Evolutionary conservation across 2,329 filamentous ascomycete genomes (phyloP).

Genomic region (Neurospora sp.): DNA sequence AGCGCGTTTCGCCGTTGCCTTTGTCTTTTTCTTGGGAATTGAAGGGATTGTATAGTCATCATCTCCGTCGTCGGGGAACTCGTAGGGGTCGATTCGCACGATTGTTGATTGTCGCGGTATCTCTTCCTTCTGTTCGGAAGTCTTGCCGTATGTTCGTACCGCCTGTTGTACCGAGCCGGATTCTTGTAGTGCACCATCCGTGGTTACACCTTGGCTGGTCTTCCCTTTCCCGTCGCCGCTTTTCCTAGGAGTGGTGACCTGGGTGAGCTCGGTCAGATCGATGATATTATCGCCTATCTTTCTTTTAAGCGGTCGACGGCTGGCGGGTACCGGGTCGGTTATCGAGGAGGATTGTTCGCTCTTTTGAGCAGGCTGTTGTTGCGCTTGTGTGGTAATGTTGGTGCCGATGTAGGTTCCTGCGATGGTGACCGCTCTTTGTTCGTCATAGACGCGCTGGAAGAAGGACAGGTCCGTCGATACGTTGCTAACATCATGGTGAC

Average conservation of each 20-base stretch:
- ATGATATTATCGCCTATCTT: conserved; percentile 1
- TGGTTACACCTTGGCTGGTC: not conserved
- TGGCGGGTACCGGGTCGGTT: conserved; percentile 20
- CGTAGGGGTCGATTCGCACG: conserved; percentile 11
- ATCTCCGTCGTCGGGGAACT: conserved; percentile 8
- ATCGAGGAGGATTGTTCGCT: conserved; percentile 12
- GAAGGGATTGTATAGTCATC: conserved; percentile 5
- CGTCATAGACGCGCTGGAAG: conserved; percentile 37
- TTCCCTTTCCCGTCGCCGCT: not conserved
- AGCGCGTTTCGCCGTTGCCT: conserved; percentile 4
- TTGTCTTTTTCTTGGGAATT: conserved; percentile 5
- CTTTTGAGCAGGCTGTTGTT: not conserved
- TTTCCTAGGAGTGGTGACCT: conserved; percentile 24
- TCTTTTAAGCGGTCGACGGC: conserved; percentile 8
- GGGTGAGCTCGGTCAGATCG: conserved; percentile 21
- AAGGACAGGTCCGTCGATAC: conserved; percentile 38
- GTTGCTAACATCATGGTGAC: conserved; percentile 10
- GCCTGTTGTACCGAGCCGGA: not conserved
- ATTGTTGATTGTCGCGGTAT: not conserved
- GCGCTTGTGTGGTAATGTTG: not conserved
- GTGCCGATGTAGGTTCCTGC: not conserved
- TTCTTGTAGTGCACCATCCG: not conserved
- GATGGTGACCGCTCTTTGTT: conserved; percentile 27
- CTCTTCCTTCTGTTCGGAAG: not conserved
- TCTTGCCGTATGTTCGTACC: conserved; percentile 2